A percentile compares a stretch with the other conserved stretches of the same genome.
These are phyloP conservation scores for Epichloe festucae DNA, from an alignment of 2,329 filamentous ascomycete species.

Conservation along the genomic window DNA sequence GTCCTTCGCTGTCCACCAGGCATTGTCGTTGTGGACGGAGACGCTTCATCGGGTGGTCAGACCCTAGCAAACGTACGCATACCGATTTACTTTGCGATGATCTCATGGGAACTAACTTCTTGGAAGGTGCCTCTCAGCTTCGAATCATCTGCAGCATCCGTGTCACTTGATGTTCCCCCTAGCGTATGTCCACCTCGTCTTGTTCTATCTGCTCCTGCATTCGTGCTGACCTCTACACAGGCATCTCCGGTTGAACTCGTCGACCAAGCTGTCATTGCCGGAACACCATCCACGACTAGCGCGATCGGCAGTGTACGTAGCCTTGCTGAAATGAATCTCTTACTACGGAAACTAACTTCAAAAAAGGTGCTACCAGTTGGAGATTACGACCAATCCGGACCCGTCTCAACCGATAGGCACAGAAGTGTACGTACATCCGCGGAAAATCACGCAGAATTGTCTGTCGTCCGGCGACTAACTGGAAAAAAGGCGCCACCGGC, in stretches of 20 bases:
- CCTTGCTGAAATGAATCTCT: neutral
- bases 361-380: conserved; percentile 6
- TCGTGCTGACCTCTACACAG: neutral
- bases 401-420: neutral
- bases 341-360: conserved; percentile 7
- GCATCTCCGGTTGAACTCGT: neutral
- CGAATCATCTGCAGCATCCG: conserved; percentile 5
- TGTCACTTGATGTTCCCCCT: conserved; percentile 5
- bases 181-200: conserved; percentile 7
- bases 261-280: neutral
- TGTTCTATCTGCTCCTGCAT: neutral
- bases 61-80: conserved; percentile 9
- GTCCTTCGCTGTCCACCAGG: neutral
- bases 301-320: conserved; percentile 7
- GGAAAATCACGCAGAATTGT: neutral
- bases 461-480: conserved; percentile 2
- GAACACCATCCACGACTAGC: neutral
- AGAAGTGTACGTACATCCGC: neutral
- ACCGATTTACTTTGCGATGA: neutral
- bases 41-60: neutral
- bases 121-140: conserved; percentile 9
- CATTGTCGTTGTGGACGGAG: neutral
- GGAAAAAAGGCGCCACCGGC: conserved; percentile 7
- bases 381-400: neutral
- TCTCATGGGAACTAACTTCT: conserved; percentile 9